phyloP scores from a whole-genome alignment of 1,139 yeast species.

The Kodamaea sp. region DNA sequence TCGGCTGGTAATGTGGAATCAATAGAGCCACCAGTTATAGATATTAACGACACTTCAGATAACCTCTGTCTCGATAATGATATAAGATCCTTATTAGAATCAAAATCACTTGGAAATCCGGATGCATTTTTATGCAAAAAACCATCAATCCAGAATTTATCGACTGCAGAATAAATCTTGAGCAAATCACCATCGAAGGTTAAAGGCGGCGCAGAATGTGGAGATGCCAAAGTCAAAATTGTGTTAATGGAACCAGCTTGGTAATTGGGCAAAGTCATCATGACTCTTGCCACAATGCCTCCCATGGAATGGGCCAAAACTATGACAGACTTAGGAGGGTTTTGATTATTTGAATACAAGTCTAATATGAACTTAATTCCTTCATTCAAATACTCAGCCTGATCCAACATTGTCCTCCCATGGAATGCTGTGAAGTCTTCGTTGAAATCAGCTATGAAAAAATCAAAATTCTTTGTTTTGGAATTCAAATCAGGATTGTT shows the following conservation, averaged over 20 bases:
- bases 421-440: slow-evolving; percentile 97
- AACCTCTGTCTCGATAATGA: slow-evolving; percentile 39
- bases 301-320: slow-evolving; percentile 96
- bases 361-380: slow-evolving; percentile 74
- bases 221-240: slow-evolving; percentile 83
- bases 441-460: slow-evolving; percentile 88
- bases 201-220: slow-evolving; percentile 92
- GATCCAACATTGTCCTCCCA: slow-evolving; percentile 89
- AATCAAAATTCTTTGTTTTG: slow-evolving; percentile 54
- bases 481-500: slow-evolving; percentile 19
- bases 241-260: slow-evolving; percentile 70
- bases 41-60: slow-evolving; percentile 53
- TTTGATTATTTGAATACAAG: slow-evolving; percentile 44
- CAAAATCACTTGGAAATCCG: slow-evolving; percentile 3
- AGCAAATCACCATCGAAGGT: slow-evolving; percentile 90
- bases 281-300: slow-evolving; percentile 82
- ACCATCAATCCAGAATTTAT: slow-evolving; percentile 76
- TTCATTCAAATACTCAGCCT: slow-evolving; percentile 89
- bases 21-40: slow-evolving; percentile 87
- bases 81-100: slow-evolving; percentile 14
- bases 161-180: slow-evolving; percentile 67
- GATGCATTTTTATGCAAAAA: slow-evolving; percentile 23
- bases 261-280: slow-evolving; percentile 78
- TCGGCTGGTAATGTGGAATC: slow-evolving; percentile 92
- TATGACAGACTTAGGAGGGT: slow-evolving; percentile 68